phyloP scores from a whole-genome alignment of 2,329 filamentous ascomycete species.

The Chalara sp. region DNA sequence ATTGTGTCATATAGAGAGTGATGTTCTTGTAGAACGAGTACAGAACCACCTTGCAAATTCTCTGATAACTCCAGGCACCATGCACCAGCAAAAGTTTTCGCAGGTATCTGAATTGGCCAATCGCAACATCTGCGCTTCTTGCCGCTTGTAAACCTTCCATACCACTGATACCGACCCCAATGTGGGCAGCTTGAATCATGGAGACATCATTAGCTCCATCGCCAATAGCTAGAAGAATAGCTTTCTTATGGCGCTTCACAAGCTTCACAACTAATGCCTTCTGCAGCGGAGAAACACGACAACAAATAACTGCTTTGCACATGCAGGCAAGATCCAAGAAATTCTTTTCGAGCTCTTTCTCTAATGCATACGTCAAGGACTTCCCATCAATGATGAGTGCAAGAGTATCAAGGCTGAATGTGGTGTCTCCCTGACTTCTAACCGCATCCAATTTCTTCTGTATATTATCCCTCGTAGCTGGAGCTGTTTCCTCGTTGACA shows the following conservation, averaged over 20 bases:
- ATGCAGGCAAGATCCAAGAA: conserved; percentile 90
- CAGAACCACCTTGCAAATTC: conserved; percentile 91
- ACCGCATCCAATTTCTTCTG: conserved; percentile 92
- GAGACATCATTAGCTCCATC: conserved; percentile 99
- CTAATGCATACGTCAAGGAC: conserved; percentile 85
- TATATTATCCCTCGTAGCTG: conserved; percentile 78
- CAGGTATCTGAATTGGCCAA: conserved; percentile 91
- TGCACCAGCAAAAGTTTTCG: conserved; percentile 92
- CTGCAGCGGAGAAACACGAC: conserved; percentile 91
- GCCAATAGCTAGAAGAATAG: conserved; percentile 89
- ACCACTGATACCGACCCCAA: conserved; percentile 95
- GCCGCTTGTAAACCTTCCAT: conserved; percentile 95
- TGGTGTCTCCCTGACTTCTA: conserved; percentile 69
- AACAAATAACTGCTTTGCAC: conserved; percentile 99
- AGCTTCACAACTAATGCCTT: conserved; percentile 97
- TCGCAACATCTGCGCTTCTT: conserved; percentile 89
- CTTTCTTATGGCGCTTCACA: conserved; percentile 84
- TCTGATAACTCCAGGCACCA: conserved; percentile 95
- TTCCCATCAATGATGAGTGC: conserved; percentile 95
- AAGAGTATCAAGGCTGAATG: conserved; percentile 75
- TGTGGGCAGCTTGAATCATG: conserved; percentile 98
- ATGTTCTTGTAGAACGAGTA: conserved; percentile 99
- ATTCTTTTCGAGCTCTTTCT: conserved; percentile 86
- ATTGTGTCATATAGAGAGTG: conserved; percentile 96
- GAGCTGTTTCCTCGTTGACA: conserved; percentile 80